phyloP scores from a whole-genome alignment of 73 alveolate species.

The Paramecium sexaurelia region DNA sequence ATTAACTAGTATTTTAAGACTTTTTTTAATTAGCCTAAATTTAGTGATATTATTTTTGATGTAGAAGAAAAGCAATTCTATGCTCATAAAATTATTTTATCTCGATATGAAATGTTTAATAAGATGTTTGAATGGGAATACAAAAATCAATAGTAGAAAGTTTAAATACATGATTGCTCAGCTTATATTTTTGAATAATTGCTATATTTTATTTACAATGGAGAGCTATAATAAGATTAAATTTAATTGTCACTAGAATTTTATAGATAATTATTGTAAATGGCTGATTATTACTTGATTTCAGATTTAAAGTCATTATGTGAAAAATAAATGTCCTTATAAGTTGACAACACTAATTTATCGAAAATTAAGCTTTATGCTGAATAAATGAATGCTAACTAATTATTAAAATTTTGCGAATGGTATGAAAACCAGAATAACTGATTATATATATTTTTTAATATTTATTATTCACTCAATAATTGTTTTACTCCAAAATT shows the following conservation, averaged over 20 bases:
- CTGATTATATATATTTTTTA: slow-evolving; percentile 15
- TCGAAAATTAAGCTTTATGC: slow-evolving; percentile 67
- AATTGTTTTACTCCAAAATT: neutral
- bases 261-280: slow-evolving; percentile 74
- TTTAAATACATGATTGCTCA: slow-evolving; percentile 72
- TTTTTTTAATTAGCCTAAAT: slow-evolving; percentile 73
- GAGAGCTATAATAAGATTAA: slow-evolving; percentile 76
- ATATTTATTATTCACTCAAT: neutral
- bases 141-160: slow-evolving; percentile 70
- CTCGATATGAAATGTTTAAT: slow-evolving; percentile 72
- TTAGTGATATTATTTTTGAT: slow-evolving; percentile 78
- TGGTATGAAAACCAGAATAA: slow-evolving; percentile 71
- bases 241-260: slow-evolving; percentile 73
- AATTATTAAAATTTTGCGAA: slow-evolving; percentile 75
- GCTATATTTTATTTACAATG: slow-evolving; percentile 74
- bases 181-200: slow-evolving; percentile 72
- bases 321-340: slow-evolving; percentile 58
- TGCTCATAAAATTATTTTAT: slow-evolving; percentile 89
- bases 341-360: slow-evolving; percentile 63
- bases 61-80: slow-evolving; percentile 80
- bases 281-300: slow-evolving; percentile 80
- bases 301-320: slow-evolving; percentile 77
- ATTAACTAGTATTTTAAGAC: slow-evolving; percentile 62
- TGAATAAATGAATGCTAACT: slow-evolving; percentile 75
- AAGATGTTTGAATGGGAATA: slow-evolving; percentile 77